phyloP scores from a whole-genome alignment of 495 filamentous ascomycete genomes.

The Haplographium delicatum region DNA sequence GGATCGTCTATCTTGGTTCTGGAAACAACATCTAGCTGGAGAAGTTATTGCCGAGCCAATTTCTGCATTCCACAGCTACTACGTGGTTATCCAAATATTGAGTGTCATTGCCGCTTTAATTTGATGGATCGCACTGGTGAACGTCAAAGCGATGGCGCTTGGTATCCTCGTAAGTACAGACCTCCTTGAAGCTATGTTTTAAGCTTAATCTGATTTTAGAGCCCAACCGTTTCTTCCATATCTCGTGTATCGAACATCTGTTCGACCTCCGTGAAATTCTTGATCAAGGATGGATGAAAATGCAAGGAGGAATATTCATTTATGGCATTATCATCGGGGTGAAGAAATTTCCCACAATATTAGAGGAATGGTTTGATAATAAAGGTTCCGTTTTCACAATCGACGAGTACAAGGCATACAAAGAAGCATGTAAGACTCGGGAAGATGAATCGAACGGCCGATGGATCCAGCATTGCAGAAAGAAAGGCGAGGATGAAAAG shows the following conservation, averaged over 20 bases:
- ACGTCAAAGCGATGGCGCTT: conserved; percentile 9
- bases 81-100: background rate
- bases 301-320: conserved; percentile 12
- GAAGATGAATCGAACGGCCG: conserved; percentile 4
- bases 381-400: conserved; percentile 6
- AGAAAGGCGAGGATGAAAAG: conserved; percentile 6
- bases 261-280: conserved; percentile 11
- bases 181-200: conserved; percentile 3
- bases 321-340: conserved; percentile 1
- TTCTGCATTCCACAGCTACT: conserved; percentile 1
- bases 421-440: conserved; percentile 9
- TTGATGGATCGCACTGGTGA: conserved; percentile 8
- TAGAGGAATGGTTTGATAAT: conserved; percentile 13
- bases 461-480: conserved; percentile 4
- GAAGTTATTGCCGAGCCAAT: conserved; percentile 6
- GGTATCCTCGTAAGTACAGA: conserved; percentile 9
- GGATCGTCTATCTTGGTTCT: conserved; percentile 8
- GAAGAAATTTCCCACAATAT: conserved; percentile 5
- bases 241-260: conserved; percentile 12
- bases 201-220: conserved; percentile 11
- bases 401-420: conserved; percentile 8
- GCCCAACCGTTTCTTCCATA: conserved; percentile 11
- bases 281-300: conserved; percentile 11
- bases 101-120: conserved; percentile 5
- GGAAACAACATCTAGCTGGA: conserved; percentile 2